Base-by-base conservation (phyloP, 768 basidiomycete species). In the Suillus tomentosus region DNA sequence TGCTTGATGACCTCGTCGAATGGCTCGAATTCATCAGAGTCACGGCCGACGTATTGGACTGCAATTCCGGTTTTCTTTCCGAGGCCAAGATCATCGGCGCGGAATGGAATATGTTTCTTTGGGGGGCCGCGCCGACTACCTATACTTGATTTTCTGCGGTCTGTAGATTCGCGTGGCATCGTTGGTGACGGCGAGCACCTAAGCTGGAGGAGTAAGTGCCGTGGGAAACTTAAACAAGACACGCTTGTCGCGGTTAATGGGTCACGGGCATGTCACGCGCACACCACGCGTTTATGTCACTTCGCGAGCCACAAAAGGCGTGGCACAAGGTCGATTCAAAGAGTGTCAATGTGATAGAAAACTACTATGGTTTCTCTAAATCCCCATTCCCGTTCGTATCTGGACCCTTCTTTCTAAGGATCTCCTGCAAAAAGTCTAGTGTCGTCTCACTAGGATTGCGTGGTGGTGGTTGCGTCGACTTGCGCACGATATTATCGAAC, bases 1-100 rank as follows among this genome's bases (percentile, higher is more conserved):
- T 90, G 89, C 59, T 83, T 81, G 54, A 93, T 82, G 60, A 94
- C 72, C 70, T 91, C 83, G 62, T 89, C 90, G 73, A 93, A 93
- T 0, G 87, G 88, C 73, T 94, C 91, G 72, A 93, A 92, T 36
- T 90, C 92, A 74, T 92, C 92, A 31, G 90, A 90, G 72, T 85
- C 86, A 68, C 86, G 87, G 65, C 89, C 85, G 62, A 92, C 85
- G 70, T 85, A 84, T 45, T 78, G 82, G 15, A 93, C 87, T 0
- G 85, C 80, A 61, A 92, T 82, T 5, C 92, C 92, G 0, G 92
- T 94, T 73, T 87, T 90, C 82, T 91, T 92, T 19, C 92, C 92
- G 62, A 88, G 89, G 58, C 84, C 84, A 13, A 86, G 84, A 68
- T 92, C 89, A 67, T 92, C 89, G 3, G 89, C 91, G 57, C 89